Percentiles rank a stretch among this genome's conserved stretches.
Conservation (phyloP, 768 basidiomycete species). For the Nidula microcarpa region DNA sequence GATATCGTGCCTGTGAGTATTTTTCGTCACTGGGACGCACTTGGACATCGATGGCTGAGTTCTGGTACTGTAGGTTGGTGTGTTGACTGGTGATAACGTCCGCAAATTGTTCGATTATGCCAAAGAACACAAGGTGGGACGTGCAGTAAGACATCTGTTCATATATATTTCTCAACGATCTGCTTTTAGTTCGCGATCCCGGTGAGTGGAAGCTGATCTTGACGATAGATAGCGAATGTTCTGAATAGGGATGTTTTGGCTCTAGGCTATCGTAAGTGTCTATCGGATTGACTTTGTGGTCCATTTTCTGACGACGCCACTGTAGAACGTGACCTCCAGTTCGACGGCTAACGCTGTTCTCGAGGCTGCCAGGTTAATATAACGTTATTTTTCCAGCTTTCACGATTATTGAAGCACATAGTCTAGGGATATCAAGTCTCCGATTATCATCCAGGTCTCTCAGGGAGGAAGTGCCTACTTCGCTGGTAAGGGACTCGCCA, state of each 20-base stretch:
- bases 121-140: conserved; percentile 73
- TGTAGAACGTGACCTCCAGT: conserved; percentile 93
- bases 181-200: conserved; percentile 76
- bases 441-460: conserved; percentile 97
- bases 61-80: conserved; percentile 70
- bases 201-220: conserved; percentile 41
- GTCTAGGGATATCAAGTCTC: conserved; percentile 91
- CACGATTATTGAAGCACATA: background rate
- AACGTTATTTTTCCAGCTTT: too few species aligned
- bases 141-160: too few species aligned
- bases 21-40: background rate
- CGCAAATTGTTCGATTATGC: conserved; percentile 96
- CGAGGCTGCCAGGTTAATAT: conserved; percentile 68
- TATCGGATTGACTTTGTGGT: conserved; percentile 4
- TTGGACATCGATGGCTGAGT: background rate
- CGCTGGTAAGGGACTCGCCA: conserved; percentile 93
- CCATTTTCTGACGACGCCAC: conserved; percentile 4
- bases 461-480: conserved; percentile 97
- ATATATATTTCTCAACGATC: background rate
- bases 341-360: conserved; percentile 92
- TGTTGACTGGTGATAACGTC: conserved; percentile 92
- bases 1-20: background rate
- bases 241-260: conserved; percentile 5
- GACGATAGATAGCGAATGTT: background rate
- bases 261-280: conserved; percentile 70